Evolutionary conservation across 2,329 filamentous ascomycete species (phyloP), one percentile per base, ranked within the genome.

Genomic region (Paracamarosporium sp.): DNA sequence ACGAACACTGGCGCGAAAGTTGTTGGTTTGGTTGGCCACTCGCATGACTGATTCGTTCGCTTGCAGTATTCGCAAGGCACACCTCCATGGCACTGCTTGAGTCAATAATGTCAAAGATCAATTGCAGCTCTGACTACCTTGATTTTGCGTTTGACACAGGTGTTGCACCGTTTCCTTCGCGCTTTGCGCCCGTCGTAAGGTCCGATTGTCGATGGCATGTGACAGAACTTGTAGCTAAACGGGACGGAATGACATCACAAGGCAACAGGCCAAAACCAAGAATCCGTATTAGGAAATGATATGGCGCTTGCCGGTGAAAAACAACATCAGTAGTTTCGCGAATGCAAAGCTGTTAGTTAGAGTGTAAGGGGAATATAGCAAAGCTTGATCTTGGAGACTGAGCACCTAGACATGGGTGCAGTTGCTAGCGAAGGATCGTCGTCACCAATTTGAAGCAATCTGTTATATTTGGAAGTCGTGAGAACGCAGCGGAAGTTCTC

Each of bases 101-200:
- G n/a, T n/a, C n/a, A n/a, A n/a, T n/a, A n/a, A n/a, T n/a, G n/a
- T n/a, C n/a, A n/a, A n/a, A n/a, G n/a, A n/a, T n/a, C n/a, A n/a
- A n/a, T n/a, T n/a, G n/a, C n/a, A n/a, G n/a, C n/a, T n/a, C n/a
- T n/a, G 38, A 57, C 48, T 59, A 62, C 69, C 53, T 66, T 72
- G 44, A 69, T 70, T 35, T 61, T 64, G n/a, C 67, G 67, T 56
- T 67, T 66, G 15, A 62, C 55, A 50, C 69, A 72, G 12, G 61
- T 55, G 56, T 66, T 58, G 46, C 69, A 72, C 13, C 69, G 62
- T 53, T 67, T 71, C 28, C 63, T 65, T 30, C 65, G 61, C 4
- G 67, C 63, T 53, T 64, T 70, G n/a, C 69, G 69, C 28, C 69
- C 69, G 56, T 72, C 69, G 15, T 62, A 64, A 24, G 69, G 69